Evolutionary conservation across 176 grass and related monocot species (phyloP), one percentile per base, ranked within the genome.

Genomic region (Hyparrhenia diplandra): DNA sequence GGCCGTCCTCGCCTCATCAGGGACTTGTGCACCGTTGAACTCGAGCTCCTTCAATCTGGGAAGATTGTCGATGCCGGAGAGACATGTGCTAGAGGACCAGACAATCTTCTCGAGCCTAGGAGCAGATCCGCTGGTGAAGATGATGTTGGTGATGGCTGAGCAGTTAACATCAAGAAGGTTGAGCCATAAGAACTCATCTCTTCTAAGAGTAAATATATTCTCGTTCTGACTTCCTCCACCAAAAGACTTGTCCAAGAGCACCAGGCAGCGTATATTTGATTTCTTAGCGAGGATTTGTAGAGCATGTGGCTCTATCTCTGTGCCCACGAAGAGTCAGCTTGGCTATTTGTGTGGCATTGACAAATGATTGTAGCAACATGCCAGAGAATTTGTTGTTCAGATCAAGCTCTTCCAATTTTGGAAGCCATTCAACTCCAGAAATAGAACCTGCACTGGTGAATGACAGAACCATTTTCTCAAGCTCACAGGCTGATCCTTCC

Each of bases 61-160:
- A 41, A 85, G 84, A 0, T 80, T 20, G 2, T 73, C 2, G 3
- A 85, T 80, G 8, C 34, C 58, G 0, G 18, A 73, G 8, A 85
- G 24, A 41, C 24, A 18, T 6, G 21, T 32, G 64, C 30, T 3
- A 11, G 31, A 6, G 2, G 8, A 42, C 55, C 54, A 79, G 7
- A 64, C 17, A 0, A 85, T 79, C 32, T 85, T 85, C 66, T 78
- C 14, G 0, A 78, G 83, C 21, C 10, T 71, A 51, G 67, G 75
- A 78, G 31, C 10, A 51, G 41, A 34, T 34, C 32, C 32, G 2
- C 32, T 34, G 5, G 0, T 23, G 67, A 85, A 72, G n/a, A 0
- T 0, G 3, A 85, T 72, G 10, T 51, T 24, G 18, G 42, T 54
- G 75, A 73, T 73, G 24, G 0, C 1, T 5, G 10, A 24, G 41